Percentiles rank a stretch among this genome's conserved stretches.
These are phyloP conservation scores for Aspergillus udagawae DNA, from an alignment of 2,329 filamentous ascomycete species.

Conservation along the genomic window DNA sequence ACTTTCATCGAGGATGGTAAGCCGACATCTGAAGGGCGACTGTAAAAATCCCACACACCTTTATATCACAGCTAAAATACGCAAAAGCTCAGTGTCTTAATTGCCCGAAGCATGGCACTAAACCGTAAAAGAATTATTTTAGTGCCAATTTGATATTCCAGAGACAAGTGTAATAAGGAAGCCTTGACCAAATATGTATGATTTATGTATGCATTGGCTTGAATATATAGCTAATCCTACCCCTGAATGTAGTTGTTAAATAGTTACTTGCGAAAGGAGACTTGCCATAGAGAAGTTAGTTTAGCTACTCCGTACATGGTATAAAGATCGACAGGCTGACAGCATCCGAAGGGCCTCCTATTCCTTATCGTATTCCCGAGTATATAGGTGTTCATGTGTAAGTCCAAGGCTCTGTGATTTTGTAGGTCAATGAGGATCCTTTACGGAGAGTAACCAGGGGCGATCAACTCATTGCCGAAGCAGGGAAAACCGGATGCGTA, in stretches of 20 bases:
- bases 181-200: background rate
- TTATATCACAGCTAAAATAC: background rate
- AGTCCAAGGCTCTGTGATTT: background rate
- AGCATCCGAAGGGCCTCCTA: background rate
- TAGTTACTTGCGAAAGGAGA: background rate
- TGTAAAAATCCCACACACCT: too few relatives aligned
- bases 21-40: too few relatives aligned
- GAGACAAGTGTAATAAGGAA: background rate
- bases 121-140: background rate
- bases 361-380: background rate
- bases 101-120: background rate
- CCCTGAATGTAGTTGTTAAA: background rate
- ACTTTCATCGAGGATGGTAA: background rate
- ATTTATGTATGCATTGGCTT: background rate
- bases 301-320: background rate
- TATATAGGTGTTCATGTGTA: background rate
- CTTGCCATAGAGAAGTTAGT: background rate
- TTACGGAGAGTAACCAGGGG: background rate
- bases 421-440: background rate
- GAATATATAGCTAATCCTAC: background rate
- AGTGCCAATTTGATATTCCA: background rate
- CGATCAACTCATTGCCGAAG: background rate
- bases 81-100: too few relatives aligned
- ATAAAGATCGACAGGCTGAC: background rate
- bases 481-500: background rate